Conservation (phyloP, 345 rosid genomes). For the Salix brachista region DNA sequence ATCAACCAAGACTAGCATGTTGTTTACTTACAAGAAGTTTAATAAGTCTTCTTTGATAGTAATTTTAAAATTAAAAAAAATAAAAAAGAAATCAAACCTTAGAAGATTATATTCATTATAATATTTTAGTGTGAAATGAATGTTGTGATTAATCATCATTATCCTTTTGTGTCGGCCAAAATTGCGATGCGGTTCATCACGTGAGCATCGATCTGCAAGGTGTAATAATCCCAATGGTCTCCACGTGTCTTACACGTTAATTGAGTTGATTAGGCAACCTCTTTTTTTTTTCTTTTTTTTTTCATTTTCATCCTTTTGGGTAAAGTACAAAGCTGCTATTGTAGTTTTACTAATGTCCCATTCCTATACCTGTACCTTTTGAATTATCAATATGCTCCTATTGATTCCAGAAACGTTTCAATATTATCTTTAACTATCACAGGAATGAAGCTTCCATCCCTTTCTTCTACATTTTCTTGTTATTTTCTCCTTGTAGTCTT, state of each 20-base stretch:
- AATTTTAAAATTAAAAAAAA: too few species aligned
- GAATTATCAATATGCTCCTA: background rate
- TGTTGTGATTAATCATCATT: background rate
- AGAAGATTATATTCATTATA: too few species aligned
- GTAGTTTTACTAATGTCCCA: background rate
- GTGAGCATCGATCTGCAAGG: background rate
- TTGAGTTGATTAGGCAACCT: background rate
- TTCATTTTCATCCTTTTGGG: background rate
- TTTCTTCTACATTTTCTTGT: background rate
- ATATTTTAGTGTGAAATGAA: too few species aligned
- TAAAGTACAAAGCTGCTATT: background rate
- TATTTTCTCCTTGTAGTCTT: background rate
- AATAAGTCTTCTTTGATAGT: too few species aligned
- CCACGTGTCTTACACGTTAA: background rate
- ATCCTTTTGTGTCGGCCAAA: background rate
- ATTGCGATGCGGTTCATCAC: background rate
- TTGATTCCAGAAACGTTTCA: background rate
- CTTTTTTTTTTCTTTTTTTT: background rate
- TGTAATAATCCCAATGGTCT: background rate
- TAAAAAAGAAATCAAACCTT: too few species aligned
- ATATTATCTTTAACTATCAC: background rate
- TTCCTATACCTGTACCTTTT: background rate
- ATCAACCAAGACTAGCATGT: too few species aligned
- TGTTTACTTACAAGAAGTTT: too few species aligned
- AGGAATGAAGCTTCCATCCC: background rate